Percentiles rank a stretch among this genome's conserved stretches.
Evolutionary conservation across 2,329 filamentous ascomycete genomes (phyloP).

Genomic region (Pseudogymnoascus sp.): DNA sequence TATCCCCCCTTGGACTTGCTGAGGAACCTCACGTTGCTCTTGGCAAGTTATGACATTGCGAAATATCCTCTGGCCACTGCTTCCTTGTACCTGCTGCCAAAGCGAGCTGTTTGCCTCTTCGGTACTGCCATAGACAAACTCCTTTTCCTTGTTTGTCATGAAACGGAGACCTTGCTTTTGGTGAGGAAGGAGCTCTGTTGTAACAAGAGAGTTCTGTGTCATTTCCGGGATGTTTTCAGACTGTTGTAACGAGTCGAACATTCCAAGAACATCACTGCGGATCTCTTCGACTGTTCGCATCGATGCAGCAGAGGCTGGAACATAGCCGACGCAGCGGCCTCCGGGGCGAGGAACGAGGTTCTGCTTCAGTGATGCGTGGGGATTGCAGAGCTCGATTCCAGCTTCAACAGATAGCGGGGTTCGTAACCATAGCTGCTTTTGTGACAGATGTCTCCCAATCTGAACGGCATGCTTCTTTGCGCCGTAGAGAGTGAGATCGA

Average conservation of each 20-base stretch:
- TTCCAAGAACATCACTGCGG: slow-evolving; percentile 70
- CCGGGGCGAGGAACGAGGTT: slow-evolving; percentile 20
- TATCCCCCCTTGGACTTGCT: slow-evolving; percentile 64
- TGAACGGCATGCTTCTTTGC: slow-evolving; percentile 55
- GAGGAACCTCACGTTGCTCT: slow-evolving; percentile 49
- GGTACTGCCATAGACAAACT: slow-evolving; percentile 47
- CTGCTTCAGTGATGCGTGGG: slow-evolving; percentile 42
- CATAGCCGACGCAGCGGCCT: slow-evolving; percentile 26
- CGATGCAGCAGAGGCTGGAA: slow-evolving; percentile 24
- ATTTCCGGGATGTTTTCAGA: slow-evolving; percentile 68
- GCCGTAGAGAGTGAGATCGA: slow-evolving; percentile 74
- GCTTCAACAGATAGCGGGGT: slow-evolving; percentile 58
- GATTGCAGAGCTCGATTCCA: slow-evolving; percentile 67
- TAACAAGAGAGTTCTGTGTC: slow-evolving; percentile 54
- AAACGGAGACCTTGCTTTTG: slow-evolving; percentile 88
- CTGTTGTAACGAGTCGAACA: slow-evolving; percentile 78
- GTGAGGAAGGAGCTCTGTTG: slow-evolving; percentile 67
- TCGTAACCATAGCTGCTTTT: slow-evolving; percentile 58
- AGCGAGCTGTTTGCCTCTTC: slow-evolving; percentile 62
- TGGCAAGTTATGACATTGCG: slow-evolving; percentile 81
- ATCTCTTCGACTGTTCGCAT: slow-evolving; percentile 75
- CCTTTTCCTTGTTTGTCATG: slow-evolving; percentile 70
- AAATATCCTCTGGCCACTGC: slow-evolving; percentile 54
- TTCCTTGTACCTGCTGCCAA: slow-evolving; percentile 58
- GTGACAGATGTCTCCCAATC: slow-evolving; percentile 61